These are phyloP conservation scores for Epichloe sp. DNA, from an alignment of 2,329 filamentous ascomycete species.

Conservation along the genomic window DNA sequence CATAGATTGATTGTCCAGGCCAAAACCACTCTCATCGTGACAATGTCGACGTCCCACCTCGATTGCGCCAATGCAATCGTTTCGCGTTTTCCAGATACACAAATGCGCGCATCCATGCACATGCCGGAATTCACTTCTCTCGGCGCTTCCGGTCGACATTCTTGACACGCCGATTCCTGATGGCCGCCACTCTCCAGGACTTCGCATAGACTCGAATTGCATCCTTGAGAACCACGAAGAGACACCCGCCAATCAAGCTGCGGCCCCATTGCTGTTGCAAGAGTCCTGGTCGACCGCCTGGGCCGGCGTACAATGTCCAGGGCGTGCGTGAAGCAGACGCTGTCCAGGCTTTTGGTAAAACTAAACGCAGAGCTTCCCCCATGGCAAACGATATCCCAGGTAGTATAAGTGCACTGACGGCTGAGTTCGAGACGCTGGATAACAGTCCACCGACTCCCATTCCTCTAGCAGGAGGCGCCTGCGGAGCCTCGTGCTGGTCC, in stretches of 20 bases:
- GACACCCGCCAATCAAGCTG: constrained; percentile 74
- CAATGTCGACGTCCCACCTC: background rate
- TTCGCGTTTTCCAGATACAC: no score
- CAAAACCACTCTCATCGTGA: background rate
- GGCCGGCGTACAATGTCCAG: constrained; percentile 10
- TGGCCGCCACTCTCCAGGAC: constrained; percentile 45
- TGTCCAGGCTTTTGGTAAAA: constrained; percentile 58
- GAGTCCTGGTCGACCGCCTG: constrained; percentile 42
- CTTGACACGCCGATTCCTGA: constrained; percentile 39
- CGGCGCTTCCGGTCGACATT: constrained; percentile 30
- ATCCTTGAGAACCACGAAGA: constrained; percentile 77
- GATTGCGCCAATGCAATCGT: no score
- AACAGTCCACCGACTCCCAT: constrained; percentile 24
- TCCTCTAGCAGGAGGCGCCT: constrained; percentile 21
- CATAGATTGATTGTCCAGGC: background rate
- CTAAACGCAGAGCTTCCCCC: constrained; percentile 58
- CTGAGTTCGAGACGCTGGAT: constrained; percentile 32
- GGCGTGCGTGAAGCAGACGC: constrained; percentile 21
- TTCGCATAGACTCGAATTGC: constrained; percentile 48
- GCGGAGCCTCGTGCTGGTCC: constrained; percentile 20
- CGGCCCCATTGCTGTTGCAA: constrained; percentile 79
- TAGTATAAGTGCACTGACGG: constrained; percentile 53
- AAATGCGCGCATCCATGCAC: background rate
- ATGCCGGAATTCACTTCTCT: background rate
- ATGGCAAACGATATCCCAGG: constrained; percentile 64